Conservation (phyloP, 1,284 basidiomycete genomes). For the Apiotrichum domesticum region DNA sequence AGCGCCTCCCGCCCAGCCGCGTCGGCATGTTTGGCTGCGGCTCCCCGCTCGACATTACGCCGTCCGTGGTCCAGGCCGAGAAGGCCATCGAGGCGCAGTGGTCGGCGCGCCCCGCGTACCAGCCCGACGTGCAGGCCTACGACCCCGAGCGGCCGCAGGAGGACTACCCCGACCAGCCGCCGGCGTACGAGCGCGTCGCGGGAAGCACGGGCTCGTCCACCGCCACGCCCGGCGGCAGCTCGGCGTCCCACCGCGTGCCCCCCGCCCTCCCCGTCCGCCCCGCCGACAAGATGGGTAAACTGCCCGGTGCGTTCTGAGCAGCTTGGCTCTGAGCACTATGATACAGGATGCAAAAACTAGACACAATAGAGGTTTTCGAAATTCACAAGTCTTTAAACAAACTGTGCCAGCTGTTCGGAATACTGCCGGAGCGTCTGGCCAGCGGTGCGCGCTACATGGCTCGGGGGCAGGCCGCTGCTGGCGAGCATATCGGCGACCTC, state of each 20-base stretch:
- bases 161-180: constrained; percentile 3
- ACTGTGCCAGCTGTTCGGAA: constrained; percentile 15
- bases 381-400: background rate
- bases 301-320: background rate
- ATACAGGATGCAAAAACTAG: too few species aligned
- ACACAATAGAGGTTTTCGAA: too few species aligned
- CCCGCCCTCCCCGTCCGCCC: background rate
- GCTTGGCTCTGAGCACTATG: too few species aligned
- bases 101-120: constrained; percentile 6
- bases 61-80: constrained; percentile 34
- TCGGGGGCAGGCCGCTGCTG: constrained; percentile 21
- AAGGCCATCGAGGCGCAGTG: constrained; percentile 13
- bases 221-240: background rate
- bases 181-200: background rate
- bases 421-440: constrained; percentile 19
- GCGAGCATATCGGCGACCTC: constrained; percentile 24
- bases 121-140: background rate
- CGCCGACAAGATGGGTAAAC: background rate
- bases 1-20: constrained; percentile 36
- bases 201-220: background rate
- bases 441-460: constrained; percentile 22
- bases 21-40: constrained; percentile 41
- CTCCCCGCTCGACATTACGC: constrained; percentile 26
- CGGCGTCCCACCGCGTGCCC: background rate
- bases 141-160: background rate